Evolutionary conservation across 768 basidiomycete species (phyloP).

Genomic region (Mycena rosella): DNA sequence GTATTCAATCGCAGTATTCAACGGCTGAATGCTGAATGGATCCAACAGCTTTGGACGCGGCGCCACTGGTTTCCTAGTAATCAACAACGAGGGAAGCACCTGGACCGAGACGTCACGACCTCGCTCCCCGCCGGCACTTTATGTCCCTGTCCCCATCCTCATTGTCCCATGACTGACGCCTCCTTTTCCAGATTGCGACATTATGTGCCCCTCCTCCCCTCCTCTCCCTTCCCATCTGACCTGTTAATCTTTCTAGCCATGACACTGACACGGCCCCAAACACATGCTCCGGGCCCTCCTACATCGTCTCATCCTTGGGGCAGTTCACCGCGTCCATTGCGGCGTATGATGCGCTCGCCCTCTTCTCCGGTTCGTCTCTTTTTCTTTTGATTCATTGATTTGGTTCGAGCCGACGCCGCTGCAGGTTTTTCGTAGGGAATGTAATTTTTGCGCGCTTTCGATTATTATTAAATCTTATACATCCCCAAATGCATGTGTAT

Average conservation of each 20-base stretch:
- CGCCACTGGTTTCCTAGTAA: conserved; percentile 54
- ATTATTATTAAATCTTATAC: conserved; percentile 17
- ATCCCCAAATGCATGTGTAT: conserved; percentile 18
- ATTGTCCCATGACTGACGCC: conserved; percentile 12
- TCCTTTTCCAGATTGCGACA: conserved; percentile 29
- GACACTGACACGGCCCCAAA: conserved; percentile 24
- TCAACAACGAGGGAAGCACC: conserved; percentile 56
- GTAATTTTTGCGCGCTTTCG: conserved; percentile 7
- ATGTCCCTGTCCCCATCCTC: conserved; percentile 16
- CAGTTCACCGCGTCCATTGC: conserved; percentile 28
- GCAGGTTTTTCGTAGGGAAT: conserved; percentile 21
- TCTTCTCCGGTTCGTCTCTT: conserved; percentile 25
- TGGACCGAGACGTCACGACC: conserved; percentile 56
- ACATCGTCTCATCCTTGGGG: conserved; percentile 24
- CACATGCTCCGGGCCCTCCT: conserved; percentile 27
- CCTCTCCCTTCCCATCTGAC: conserved; percentile 8
- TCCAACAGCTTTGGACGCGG: conserved; percentile 41
- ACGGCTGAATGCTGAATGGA: conserved; percentile 6
- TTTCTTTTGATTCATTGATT: conserved; percentile 15
- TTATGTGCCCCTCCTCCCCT: conserved; percentile 12
- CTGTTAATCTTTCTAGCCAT: conserved; percentile 18
- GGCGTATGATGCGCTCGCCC: conserved; percentile 27
- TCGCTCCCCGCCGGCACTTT: conserved; percentile 30
- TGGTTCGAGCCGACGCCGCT: conserved; percentile 17
- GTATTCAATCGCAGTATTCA: conserved; percentile 6